These are phyloP conservation scores for Triglochin maritima DNA, from an alignment of 106 monocot genomes.

Conservation along the genomic window DNA sequence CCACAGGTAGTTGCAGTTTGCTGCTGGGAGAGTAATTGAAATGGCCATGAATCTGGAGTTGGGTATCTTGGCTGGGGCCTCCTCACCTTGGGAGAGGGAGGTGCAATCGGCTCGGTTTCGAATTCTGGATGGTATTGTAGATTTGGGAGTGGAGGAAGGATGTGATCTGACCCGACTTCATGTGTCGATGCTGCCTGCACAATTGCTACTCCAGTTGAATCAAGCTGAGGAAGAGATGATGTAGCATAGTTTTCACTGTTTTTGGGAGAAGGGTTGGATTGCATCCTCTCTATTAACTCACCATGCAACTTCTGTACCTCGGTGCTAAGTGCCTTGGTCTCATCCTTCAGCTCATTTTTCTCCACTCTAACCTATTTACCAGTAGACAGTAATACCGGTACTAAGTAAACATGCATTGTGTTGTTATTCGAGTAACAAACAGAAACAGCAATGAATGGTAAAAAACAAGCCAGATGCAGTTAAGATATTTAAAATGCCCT, in stretches of 20 bases:
- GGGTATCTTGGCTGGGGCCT: constrained; percentile 55
- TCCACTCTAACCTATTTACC: constrained; percentile 48
- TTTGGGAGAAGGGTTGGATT: constrained; percentile 11
- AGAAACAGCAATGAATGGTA: background rate
- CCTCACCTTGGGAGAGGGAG: constrained; percentile 15
- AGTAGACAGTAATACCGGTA: no score
- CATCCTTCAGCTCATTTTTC: constrained; percentile 60
- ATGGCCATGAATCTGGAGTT: constrained; percentile 33
- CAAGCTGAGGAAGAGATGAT: constrained; percentile 2
- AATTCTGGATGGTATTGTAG: constrained; percentile 13
- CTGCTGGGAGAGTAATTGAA: constrained; percentile 20
- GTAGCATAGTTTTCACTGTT: constrained; percentile 8
- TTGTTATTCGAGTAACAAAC: no score
- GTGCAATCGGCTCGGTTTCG: background rate
- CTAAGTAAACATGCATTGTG: no score
- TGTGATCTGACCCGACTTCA: constrained; percentile 14
- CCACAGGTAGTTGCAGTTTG: constrained; percentile 1
- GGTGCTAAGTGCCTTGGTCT: constrained; percentile 36
- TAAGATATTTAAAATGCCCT: background rate
- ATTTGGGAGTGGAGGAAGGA: constrained; percentile 24
- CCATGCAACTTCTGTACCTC: constrained; percentile 47
- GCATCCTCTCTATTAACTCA: constrained; percentile 30
- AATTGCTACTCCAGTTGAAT: constrained; percentile 1
- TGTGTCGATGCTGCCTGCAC: constrained; percentile 11
- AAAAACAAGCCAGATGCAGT: background rate